Percentiles rank a stretch among this genome's conserved stretches.
These are phyloP conservation scores for Fonsecaea pugnacius DNA, from an alignment of 2,329 filamentous ascomycete species.

Conservation along the genomic window DNA sequence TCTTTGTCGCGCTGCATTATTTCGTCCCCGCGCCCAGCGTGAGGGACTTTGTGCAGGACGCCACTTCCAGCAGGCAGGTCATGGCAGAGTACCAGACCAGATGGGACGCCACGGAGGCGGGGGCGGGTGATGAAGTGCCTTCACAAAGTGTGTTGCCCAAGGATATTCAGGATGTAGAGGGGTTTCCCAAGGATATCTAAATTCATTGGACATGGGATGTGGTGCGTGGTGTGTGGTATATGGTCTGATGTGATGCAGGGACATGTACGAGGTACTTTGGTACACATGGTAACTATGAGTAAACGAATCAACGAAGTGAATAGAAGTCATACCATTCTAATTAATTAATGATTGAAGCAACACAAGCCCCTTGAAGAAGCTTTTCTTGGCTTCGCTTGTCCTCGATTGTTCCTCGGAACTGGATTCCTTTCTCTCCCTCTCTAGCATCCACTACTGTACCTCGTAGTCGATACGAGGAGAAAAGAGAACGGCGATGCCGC, in stretches of 20 bases:
- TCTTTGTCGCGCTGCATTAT: slow-evolving; percentile 32
- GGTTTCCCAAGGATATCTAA: slow-evolving; percentile 25
- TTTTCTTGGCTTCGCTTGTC: background rate
- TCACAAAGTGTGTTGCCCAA: slow-evolving; percentile 10
- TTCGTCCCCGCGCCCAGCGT: slow-evolving; percentile 26
- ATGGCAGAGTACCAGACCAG: slow-evolving; percentile 22
- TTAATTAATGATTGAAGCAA: too few relatives aligned
- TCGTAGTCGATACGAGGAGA: too few relatives aligned
- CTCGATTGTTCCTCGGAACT: too few relatives aligned
- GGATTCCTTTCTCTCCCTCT: too few relatives aligned
- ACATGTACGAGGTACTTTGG: too few relatives aligned
- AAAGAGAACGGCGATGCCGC: too few relatives aligned
- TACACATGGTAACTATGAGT: background rate
- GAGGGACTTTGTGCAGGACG: slow-evolving; percentile 25
- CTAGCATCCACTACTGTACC: too few relatives aligned
- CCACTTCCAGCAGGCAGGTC: slow-evolving; percentile 9
- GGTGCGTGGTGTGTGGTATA: background rate
- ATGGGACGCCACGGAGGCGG: slow-evolving; percentile 23
- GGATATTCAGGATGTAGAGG: slow-evolving; percentile 11
- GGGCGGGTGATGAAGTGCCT: background rate
- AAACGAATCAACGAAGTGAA: background rate
- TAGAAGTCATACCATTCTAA: too few relatives aligned
- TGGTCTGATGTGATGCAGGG: background rate
- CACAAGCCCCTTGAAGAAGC: background rate
- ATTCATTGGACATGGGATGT: background rate